Evolutionary conservation across 2,329 filamentous ascomycete species (phyloP).

Genomic region (Colletotrichum navitas): DNA sequence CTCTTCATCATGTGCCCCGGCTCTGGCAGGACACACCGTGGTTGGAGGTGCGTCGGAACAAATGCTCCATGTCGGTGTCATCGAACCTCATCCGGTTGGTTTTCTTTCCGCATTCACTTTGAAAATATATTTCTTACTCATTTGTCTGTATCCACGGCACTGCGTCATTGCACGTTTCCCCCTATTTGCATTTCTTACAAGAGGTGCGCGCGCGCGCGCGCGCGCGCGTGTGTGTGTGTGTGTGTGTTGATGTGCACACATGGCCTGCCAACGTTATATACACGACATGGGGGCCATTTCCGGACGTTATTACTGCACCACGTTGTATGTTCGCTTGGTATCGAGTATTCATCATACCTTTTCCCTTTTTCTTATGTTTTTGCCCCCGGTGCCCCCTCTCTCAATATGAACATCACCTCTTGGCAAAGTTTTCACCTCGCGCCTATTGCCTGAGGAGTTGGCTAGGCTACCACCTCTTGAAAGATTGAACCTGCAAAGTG

Average conservation of each 20-base stretch:
- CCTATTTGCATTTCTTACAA: conserved; percentile 13
- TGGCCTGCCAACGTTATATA: conserved; percentile 30
- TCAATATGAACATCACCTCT: conserved; percentile 34
- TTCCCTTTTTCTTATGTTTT: background rate
- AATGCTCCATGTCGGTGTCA: conserved; percentile 4
- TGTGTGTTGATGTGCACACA: conserved; percentile 2
- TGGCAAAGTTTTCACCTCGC: conserved; percentile 20
- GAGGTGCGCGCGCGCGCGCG: no score
- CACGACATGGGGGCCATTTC: conserved; percentile 37
- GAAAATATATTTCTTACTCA: background rate
- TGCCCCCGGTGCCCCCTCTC: conserved; percentile 7
- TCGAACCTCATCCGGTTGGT: conserved; percentile 17
- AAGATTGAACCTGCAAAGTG: conserved; percentile 1
- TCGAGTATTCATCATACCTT: background rate
- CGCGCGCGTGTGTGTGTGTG: no score
- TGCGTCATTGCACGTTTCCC: background rate
- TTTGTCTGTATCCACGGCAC: conserved; percentile 2
- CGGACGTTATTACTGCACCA: conserved; percentile 31
- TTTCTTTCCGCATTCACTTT: background rate
- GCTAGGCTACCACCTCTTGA: conserved; percentile 1
- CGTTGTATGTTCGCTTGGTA: background rate
- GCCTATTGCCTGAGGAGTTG: conserved; percentile 2
- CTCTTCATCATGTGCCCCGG: background rate
- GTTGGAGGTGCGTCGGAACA: background rate
- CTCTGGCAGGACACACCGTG: conserved; percentile 2